A percentile compares a stretch with the other conserved stretches of the same genome.
phyloP scores from a whole-genome alignment of 2,329 filamentous ascomycete genomes.

The Chrysosporium keratinophilum region DNA sequence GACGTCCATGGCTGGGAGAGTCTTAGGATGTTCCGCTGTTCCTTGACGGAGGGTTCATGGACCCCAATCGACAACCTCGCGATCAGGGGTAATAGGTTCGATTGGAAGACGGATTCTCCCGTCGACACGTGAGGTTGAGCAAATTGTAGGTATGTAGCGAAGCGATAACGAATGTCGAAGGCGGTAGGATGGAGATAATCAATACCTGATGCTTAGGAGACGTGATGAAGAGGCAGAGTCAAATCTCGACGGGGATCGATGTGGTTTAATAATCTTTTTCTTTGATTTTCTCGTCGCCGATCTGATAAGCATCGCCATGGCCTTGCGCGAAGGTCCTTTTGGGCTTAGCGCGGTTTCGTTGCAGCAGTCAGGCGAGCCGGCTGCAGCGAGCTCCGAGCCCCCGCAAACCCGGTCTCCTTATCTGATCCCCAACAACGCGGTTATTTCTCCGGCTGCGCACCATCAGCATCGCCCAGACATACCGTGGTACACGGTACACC shows the following conservation, averaged over 20 bases:
- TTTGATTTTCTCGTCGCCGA: background rate
- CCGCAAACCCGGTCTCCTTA: background rate
- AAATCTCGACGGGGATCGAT: background rate
- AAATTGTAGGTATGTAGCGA: background rate
- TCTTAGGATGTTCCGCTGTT: background rate
- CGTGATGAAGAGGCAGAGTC: background rate
- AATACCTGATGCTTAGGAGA: background rate
- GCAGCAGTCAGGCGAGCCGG: slow-evolving; percentile 1
- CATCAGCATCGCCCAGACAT: too few relatives aligned
- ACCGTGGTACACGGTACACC: too few relatives aligned
- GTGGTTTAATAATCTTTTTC: slow-evolving; percentile 1
- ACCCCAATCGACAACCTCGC: background rate
- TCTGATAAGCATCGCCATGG: slow-evolving; percentile 5
- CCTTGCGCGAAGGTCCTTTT: background rate
- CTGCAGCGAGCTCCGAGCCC: background rate
- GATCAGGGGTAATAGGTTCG: background rate
- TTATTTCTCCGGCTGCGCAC: too few relatives aligned
- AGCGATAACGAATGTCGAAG: background rate
- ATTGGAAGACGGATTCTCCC: background rate
- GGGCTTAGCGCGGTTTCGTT: slow-evolving; percentile 1
- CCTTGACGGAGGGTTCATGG: slow-evolving; percentile 3
- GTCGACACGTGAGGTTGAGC: background rate
- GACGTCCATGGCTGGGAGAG: slow-evolving; percentile 61
- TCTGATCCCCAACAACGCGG: background rate
- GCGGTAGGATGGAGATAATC: background rate